A percentile compares a stretch with the other conserved stretches of the same genome.
Evolutionary conservation across 805 yeast genomes (phyloP).

Genomic region (Wickerhamomyces silvicola): DNA sequence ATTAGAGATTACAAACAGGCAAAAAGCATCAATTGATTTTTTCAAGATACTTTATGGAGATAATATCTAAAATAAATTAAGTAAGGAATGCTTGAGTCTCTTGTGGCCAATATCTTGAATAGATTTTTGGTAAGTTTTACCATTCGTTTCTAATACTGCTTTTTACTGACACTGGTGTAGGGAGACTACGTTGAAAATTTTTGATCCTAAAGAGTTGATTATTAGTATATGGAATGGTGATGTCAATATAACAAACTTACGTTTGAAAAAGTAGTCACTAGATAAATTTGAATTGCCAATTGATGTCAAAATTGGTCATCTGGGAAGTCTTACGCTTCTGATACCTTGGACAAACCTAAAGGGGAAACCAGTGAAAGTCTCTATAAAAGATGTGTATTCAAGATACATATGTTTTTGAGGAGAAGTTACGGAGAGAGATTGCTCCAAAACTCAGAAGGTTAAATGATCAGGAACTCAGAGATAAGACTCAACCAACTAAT

Average conservation of each 20-base stretch:
- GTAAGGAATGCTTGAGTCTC: constrained; percentile 61
- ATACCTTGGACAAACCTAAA: constrained; percentile 97
- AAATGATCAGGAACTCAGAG: constrained; percentile 52
- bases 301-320: constrained; percentile 80
- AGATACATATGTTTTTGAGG: constrained; percentile 44
- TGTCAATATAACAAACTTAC: constrained; percentile 73
- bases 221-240: constrained; percentile 98
- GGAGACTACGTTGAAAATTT: constrained; percentile 86
- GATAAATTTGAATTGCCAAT: constrained; percentile 83
- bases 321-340: constrained; percentile 83
- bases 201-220: constrained; percentile 90
- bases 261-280: constrained; percentile 79
- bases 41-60: too few relatives aligned
- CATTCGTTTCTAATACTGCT: not conserved
- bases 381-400: constrained; percentile 79
- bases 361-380: constrained; percentile 83
- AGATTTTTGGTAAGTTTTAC: constrained; percentile 36
- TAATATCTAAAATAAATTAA: too few relatives aligned
- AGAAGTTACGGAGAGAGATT: constrained; percentile 56
- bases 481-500: constrained; percentile 35
- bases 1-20: too few relatives aligned
- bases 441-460: constrained; percentile 60
- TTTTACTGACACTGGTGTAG: constrained; percentile 10
- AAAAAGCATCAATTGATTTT: too few relatives aligned
- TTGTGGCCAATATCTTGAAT: constrained; percentile 58